These are phyloP conservation scores for Coemansia sp. DNA, from an alignment of 192 early-diverging fungal genomes.

Conservation along the genomic window DNA sequence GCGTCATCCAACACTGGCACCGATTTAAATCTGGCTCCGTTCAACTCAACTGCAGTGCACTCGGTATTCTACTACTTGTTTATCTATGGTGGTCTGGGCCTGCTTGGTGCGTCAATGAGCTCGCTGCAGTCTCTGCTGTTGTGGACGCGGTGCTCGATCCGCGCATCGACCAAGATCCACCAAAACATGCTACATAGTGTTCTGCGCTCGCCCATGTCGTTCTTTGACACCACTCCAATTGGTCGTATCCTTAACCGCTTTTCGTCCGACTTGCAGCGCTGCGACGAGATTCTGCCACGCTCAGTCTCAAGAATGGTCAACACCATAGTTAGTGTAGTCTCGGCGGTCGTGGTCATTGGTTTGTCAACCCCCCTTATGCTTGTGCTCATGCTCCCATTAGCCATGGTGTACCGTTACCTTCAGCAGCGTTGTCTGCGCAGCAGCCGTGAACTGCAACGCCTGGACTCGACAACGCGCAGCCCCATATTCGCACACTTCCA, in stretches of 20 bases:
- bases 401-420: neutral
- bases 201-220: slow-evolving; percentile 14
- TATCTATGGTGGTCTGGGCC: slow-evolving; percentile 5
- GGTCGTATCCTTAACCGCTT: slow-evolving; percentile 10
- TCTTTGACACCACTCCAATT: slow-evolving; percentile 5
- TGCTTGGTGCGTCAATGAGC: neutral
- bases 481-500: slow-evolving; percentile 7
- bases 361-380: slow-evolving; percentile 4
- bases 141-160: neutral
- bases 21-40: neutral
- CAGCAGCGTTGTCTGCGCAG: neutral
- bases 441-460: neutral
- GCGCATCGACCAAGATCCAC: neutral
- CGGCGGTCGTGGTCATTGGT: slow-evolving; percentile 2
- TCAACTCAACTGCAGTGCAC: neutral
- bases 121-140: neutral
- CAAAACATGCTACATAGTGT: slow-evolving; percentile 4
- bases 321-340: neutral
- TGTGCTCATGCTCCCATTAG: neutral
- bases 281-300: neutral
- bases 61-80: neutral
- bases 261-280: neutral
- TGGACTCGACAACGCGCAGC: slow-evolving; percentile 2
- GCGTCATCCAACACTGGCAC: neutral
- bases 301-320: too few species aligned